Evolutionary conservation across 2,329 filamentous ascomycete genomes (phyloP).

Genomic region (Aspergillus sp.): DNA sequence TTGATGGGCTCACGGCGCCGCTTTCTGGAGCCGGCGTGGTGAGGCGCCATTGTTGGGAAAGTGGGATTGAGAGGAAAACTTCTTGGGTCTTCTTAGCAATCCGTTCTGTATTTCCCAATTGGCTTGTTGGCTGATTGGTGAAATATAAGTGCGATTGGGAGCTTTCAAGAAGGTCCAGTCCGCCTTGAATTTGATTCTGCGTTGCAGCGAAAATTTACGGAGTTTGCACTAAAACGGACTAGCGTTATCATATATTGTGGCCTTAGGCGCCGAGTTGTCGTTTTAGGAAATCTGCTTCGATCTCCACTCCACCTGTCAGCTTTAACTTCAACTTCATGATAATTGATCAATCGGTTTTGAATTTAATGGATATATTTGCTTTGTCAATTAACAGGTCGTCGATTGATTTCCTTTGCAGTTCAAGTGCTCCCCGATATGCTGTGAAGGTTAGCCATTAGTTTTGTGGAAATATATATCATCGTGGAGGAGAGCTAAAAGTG

Average conservation of each 20-base stretch:
- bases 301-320: too few species aligned
- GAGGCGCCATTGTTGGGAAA: slow-evolving; percentile 27
- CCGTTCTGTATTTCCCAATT: not conserved
- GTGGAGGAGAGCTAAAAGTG: too few species aligned
- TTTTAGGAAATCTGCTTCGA: not conserved
- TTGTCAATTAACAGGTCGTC: too few species aligned
- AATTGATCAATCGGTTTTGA: too few species aligned
- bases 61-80: not conserved
- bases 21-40: slow-evolving; percentile 32
- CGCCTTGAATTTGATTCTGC: not conserved
- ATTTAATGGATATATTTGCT: too few species aligned
- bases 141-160: not conserved
- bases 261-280: not conserved
- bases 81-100: not conserved
- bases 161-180: slow-evolving; percentile 1
- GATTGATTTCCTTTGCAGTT: too few species aligned
- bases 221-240: slow-evolving; percentile 17
- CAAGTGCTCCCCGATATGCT: too few species aligned
- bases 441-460: too few species aligned
- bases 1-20: slow-evolving; percentile 42
- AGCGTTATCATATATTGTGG: slow-evolving; percentile 13
- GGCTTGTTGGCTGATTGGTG: not conserved
- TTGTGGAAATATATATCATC: too few species aligned
- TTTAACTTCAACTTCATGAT: too few species aligned
- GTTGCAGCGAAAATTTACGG: slow-evolving; percentile 23